Conservation (phyloP, 1,284 basidiomycete genomes). For the Tetrapyrgos nigripes region DNA sequence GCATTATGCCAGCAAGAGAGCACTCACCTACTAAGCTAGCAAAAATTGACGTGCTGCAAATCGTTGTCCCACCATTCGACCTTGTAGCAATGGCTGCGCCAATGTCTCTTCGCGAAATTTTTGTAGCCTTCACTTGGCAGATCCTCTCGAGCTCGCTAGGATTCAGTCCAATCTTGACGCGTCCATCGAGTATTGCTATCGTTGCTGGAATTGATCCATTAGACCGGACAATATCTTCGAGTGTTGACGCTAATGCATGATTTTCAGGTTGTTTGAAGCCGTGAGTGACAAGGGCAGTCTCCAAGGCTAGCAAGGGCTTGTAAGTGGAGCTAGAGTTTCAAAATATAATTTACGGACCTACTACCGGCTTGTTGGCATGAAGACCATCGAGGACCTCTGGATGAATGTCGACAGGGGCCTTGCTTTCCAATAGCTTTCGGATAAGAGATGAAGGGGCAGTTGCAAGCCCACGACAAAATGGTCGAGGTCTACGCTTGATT, state of each 20-base stretch:
- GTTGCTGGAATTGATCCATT: constrained; percentile 89
- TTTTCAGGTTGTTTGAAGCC: constrained; percentile 88
- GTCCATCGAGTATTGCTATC: constrained; percentile 85
- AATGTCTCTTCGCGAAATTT: constrained; percentile 91
- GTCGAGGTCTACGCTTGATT: neutral
- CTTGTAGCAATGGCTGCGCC: constrained; percentile 75
- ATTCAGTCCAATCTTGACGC: constrained; percentile 86
- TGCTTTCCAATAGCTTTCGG: neutral
- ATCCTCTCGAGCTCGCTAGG: constrained; percentile 73
- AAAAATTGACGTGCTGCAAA: neutral
- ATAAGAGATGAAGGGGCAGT: neutral
- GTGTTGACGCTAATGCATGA: constrained; percentile 71
- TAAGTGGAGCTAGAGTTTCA: too few species aligned
- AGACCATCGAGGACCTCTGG: constrained; percentile 85
- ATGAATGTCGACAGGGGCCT: constrained; percentile 68
- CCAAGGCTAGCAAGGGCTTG: too few species aligned
- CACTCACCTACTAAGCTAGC: neutral
- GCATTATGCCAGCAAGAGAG: constrained; percentile 70
- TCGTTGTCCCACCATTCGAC: constrained; percentile 73
- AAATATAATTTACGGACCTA: too few species aligned
- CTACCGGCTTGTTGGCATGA: constrained; percentile 56
- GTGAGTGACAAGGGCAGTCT: constrained; percentile 92
- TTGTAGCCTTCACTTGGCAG: constrained; percentile 67
- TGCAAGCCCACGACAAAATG: neutral
- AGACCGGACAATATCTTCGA: constrained; percentile 82